These are phyloP conservation scores for Claviceps africana DNA, from an alignment of 2,329 filamentous ascomycete species.

Conservation along the genomic window DNA sequence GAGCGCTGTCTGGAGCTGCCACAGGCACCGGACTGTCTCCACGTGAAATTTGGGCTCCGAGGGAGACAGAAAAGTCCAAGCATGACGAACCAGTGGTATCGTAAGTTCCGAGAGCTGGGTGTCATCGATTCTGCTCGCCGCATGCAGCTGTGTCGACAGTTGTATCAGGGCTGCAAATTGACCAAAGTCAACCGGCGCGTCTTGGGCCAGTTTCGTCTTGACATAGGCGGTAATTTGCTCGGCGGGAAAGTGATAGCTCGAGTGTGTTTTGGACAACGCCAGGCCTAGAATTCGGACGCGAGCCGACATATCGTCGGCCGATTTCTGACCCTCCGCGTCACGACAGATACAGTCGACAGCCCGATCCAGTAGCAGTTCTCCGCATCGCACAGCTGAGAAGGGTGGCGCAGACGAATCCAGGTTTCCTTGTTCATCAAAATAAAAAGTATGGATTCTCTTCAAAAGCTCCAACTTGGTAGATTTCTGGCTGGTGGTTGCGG, in stretches of 20 bases:
- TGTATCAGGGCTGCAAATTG: constrained; percentile 45
- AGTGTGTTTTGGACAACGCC: constrained; percentile 38
- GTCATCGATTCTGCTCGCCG: constrained; percentile 34
- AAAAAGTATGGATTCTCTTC: constrained; percentile 50
- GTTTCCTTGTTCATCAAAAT: constrained; percentile 55
- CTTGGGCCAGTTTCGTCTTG: constrained; percentile 28
- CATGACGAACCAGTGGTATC: constrained; percentile 50
- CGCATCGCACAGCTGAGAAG: constrained; percentile 39
- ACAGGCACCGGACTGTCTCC: constrained; percentile 73
- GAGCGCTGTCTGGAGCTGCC: constrained; percentile 68
- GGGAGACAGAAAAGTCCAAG: constrained; percentile 75
- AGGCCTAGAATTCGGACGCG: constrained; percentile 46
- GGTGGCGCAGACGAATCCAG: constrained; percentile 48
- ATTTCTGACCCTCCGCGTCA: constrained; percentile 26
- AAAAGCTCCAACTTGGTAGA: constrained; percentile 35
- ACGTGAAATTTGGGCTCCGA: constrained; percentile 84
- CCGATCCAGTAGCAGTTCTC: constrained; percentile 51
- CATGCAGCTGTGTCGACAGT: constrained; percentile 42
- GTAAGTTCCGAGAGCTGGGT: constrained; percentile 49
- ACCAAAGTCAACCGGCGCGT: constrained; percentile 30
- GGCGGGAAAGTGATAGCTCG: constrained; percentile 29
- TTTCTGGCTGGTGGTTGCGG: constrained; percentile 5
- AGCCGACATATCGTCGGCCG: constrained; percentile 36
- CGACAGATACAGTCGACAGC: constrained; percentile 37
- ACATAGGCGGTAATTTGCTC: constrained; percentile 36